Evolutionary conservation across 177 flowering plant species (phyloP), one percentile per base, ranked within the genome.

Genomic region (Vitis hybrid): DNA sequence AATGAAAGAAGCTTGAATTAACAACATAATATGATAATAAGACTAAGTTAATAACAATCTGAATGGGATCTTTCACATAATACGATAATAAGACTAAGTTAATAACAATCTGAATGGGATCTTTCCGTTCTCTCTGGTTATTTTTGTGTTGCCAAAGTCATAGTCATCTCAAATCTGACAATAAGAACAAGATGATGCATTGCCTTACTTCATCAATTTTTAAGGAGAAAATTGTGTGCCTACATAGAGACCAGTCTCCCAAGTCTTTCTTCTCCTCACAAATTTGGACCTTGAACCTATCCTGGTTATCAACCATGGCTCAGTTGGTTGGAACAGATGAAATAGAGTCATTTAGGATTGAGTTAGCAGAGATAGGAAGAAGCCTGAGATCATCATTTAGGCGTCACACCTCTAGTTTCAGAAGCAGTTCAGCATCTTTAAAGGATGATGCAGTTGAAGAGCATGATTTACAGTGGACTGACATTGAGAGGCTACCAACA

Each of bases 371-470:
- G 76, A 67, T 81, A 20, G 82, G 84, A 59, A 76, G 84, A 71
- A 88, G 91, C 72, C 29, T 85, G 19, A 73, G 84, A 22, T 80
- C 79, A 34, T 87, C 88, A 66, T 76, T 81, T 29, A 74, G 74
- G 66, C 66, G 61, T 26, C 80, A 59, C 5, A 48, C 76, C 13
- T 71, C 89, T 6, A 87, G 87, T 75, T 79, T 81, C 57, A 34
- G 76, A 58, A 78, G 79, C 69, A 69, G 16, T 63, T 66, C 79
- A 8, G 72, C 14, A 34, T 71, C 77, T 22, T 68, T 56, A 15
- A 73, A 62, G 18, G 73, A 77, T 65, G 82, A 69, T 54, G 60
- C 19, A 55, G 76, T 72, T 68, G 73, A 68, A 22, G 80, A 76
- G 63, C 10, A 63, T 65, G 71, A 63, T 34, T 18, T 70, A 15